phyloP scores from a whole-genome alignment of 2,329 filamentous ascomycete genomes.

The Alternaria metachromatica region DNA sequence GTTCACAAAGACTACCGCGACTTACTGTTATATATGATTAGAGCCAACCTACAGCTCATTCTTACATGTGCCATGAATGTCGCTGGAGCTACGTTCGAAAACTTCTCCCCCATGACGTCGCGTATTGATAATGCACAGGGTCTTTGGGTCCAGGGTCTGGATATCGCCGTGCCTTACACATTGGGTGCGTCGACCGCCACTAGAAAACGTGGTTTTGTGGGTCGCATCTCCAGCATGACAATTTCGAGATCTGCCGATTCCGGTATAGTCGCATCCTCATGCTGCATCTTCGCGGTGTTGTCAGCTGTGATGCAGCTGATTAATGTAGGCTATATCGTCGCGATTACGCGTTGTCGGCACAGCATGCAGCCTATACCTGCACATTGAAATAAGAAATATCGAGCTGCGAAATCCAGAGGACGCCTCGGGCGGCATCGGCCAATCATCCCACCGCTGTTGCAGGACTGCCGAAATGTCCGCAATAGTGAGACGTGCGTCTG shows the following conservation, averaged over 20 bases:
- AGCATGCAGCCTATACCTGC: background rate
- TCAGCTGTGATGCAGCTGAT: background rate
- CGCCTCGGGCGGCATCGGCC: background rate
- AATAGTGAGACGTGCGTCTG: background rate
- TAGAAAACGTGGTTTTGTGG: constrained; percentile 13
- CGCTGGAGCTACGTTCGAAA: constrained; percentile 15
- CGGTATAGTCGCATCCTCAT: background rate
- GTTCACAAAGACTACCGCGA: background rate
- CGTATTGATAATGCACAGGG: constrained; percentile 18
- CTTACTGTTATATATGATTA: constrained; percentile 18
- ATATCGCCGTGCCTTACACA: constrained; percentile 16
- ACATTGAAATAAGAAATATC: too few relatives aligned
- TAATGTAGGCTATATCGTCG: background rate
- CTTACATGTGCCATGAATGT: background rate
- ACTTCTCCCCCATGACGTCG: constrained; percentile 29
- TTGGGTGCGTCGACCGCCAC: constrained; percentile 18
- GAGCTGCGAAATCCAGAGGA: background rate
- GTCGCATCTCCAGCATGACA: constrained; percentile 1
- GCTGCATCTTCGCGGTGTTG: background rate
- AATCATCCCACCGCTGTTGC: background rate
- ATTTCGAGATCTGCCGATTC: background rate
- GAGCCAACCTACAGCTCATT: background rate
- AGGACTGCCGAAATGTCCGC: background rate
- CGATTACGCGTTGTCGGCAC: background rate
- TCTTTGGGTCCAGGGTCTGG: constrained; percentile 16